phyloP scores from a whole-genome alignment of 805 yeast species.

The Schizosaccharomyces octosporus region DNA sequence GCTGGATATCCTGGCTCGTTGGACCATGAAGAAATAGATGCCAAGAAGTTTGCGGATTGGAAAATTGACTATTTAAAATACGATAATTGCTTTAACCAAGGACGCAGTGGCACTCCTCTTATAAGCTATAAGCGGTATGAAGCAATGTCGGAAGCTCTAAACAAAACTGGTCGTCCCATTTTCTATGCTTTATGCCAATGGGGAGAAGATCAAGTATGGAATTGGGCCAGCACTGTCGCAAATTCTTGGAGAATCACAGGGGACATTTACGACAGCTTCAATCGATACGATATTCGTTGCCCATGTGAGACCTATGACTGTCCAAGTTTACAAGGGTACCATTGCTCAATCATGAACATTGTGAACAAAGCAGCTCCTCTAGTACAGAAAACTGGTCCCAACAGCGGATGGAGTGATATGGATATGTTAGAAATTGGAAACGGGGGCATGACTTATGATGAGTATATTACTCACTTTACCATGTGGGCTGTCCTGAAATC shows the following conservation, averaged over 20 bases:
- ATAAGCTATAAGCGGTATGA: slow-evolving; percentile 12
- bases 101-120: slow-evolving; percentile 12
- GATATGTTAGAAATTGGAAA: slow-evolving; percentile 15
- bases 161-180: slow-evolving; percentile 13
- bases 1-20: slow-evolving; percentile 15
- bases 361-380: slow-evolving; percentile 12
- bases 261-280: slow-evolving; percentile 12
- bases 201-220: slow-evolving; percentile 15
- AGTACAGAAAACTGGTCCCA: slow-evolving; percentile 9
- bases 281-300: slow-evolving; percentile 9
- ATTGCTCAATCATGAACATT: slow-evolving; percentile 13
- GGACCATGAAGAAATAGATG: slow-evolving; percentile 13
- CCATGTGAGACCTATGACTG: slow-evolving; percentile 13
- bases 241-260: slow-evolving; percentile 14
- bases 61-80: slow-evolving; percentile 15
- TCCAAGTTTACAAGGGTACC: slow-evolving; percentile 10
- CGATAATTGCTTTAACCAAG: slow-evolving; percentile 15
- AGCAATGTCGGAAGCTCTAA: slow-evolving; percentile 13
- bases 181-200: slow-evolving; percentile 14
- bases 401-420: slow-evolving; percentile 13
- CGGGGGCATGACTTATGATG: slow-evolving; percentile 13
- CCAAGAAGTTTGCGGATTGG: slow-evolving; percentile 12
- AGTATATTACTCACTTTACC: slow-evolving; percentile 13
- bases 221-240: slow-evolving; percentile 13
- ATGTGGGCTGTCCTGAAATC: slow-evolving; percentile 15